Conservation (phyloP, 805 yeast species). For the Pichia manshurica region DNA sequence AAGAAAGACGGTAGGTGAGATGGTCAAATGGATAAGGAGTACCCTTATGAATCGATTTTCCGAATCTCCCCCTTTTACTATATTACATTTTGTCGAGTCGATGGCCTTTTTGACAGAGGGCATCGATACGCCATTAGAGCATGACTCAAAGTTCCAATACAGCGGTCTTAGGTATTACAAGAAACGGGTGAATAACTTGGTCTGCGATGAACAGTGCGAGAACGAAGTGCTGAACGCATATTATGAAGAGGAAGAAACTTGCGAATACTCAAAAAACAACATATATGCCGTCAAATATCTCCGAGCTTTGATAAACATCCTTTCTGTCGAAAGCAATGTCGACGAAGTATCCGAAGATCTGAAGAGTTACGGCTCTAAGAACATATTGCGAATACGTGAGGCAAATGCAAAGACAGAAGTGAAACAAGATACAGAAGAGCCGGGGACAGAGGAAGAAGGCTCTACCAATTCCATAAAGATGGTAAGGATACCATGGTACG, state of each 20-base stretch:
- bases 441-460: neutral
- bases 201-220: neutral
- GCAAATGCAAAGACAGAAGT: neutral
- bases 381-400: neutral
- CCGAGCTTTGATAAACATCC: slow-evolving; percentile 20
- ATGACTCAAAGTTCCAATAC: neutral
- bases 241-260: neutral
- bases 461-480: slow-evolving; percentile 2
- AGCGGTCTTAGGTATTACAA: slow-evolving; percentile 5
- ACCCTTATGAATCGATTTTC: slow-evolving; percentile 11
- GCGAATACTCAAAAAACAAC: slow-evolving; percentile 10
- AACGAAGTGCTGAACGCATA: neutral
- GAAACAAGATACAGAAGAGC: no score
- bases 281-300: slow-evolving; percentile 22
- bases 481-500: slow-evolving; percentile 12
- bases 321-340: slow-evolving; percentile 23
- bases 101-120: slow-evolving; percentile 17
- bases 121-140: neutral
- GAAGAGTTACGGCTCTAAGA: slow-evolving; percentile 15
- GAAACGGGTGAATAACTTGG: neutral
- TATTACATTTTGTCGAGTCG: slow-evolving; percentile 18
- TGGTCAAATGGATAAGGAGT: slow-evolving; percentile 12
- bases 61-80: slow-evolving; percentile 29
- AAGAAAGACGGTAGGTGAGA: slow-evolving; percentile 15
- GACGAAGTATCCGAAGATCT: slow-evolving; percentile 20